Evolutionary conservation across 495 filamentous ascomycete genomes (phyloP).

Genomic region (Hypoxylon lienhwacheense): DNA sequence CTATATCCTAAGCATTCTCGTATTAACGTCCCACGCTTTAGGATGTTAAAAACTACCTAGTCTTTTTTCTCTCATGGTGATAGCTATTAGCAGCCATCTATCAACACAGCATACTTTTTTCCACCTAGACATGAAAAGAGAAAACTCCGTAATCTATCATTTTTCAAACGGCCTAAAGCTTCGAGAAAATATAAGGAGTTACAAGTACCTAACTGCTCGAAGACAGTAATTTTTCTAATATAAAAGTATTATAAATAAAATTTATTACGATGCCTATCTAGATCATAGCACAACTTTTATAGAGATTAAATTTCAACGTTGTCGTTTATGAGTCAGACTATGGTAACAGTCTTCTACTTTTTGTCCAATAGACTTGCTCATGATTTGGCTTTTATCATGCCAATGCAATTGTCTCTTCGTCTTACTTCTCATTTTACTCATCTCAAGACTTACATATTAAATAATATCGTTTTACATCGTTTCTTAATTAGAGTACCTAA

Average conservation of each 20-base stretch:
- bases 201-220: too few species aligned
- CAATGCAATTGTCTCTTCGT: slow-evolving; percentile 23
- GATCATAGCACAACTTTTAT: too few species aligned
- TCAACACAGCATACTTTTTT: not conserved
- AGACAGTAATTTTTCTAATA: too few species aligned
- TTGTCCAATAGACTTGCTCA: slow-evolving; percentile 8
- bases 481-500: slow-evolving; percentile 44
- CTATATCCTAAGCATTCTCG: too few species aligned
- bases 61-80: too few species aligned
- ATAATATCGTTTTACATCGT: not conserved
- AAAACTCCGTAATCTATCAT: slow-evolving; percentile 1
- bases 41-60: too few species aligned
- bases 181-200: not conserved
- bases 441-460: slow-evolving; percentile 33
- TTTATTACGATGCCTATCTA: too few species aligned
- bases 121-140: not conserved
- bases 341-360: slow-evolving; percentile 30
- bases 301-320: too few species aligned
- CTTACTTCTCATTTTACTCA: slow-evolving; percentile 35
- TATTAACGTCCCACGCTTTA: too few species aligned
- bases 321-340: not conserved
- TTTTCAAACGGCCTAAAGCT: not conserved
- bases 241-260: too few species aligned
- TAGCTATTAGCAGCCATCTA: not conserved
- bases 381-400: slow-evolving; percentile 19